Conservation (phyloP, 2,329 filamentous ascomycete genomes). For the Monilinia fructigena region DNA sequence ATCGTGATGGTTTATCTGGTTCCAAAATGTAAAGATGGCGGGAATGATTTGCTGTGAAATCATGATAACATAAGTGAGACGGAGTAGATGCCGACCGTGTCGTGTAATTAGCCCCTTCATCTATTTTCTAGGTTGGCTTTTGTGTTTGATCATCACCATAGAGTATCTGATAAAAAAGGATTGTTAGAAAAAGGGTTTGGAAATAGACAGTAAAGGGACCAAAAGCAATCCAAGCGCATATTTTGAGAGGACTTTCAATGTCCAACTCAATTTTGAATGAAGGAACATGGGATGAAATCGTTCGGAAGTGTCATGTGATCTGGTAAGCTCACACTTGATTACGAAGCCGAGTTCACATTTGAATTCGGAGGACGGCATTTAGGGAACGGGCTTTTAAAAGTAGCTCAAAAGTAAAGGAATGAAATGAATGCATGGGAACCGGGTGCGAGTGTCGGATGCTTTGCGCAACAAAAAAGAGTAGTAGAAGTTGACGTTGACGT, state of each 20-base stretch:
- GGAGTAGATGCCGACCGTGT: neutral
- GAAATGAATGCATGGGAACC: neutral
- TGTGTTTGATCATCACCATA: slow-evolving; percentile 48
- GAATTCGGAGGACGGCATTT: neutral
- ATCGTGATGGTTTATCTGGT: neutral
- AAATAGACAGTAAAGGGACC: neutral
- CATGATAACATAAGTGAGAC: neutral
- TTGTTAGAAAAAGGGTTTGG: slow-evolving; percentile 2
- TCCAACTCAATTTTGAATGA: too few species aligned
- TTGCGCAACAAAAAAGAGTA: neutral
- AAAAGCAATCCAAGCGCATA: neutral
- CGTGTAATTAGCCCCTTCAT: slow-evolving; percentile 17
- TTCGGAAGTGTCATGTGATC: too few species aligned
- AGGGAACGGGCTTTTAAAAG: neutral
- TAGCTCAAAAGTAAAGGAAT: neutral
- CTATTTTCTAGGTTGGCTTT: slow-evolving; percentile 32
- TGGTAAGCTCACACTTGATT: neutral
- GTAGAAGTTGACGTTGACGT: neutral
- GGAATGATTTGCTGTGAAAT: too few species aligned
- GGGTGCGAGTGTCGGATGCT: neutral
- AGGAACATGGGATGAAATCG: too few species aligned
- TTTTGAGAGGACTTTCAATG: too few species aligned
- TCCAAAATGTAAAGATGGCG: too few species aligned
- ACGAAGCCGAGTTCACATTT: too few species aligned
- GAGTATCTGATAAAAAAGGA: slow-evolving; percentile 45